Base-by-base conservation (phyloP, 2,329 filamentous ascomycete genomes). In the Hypoxylon sp. region DNA sequence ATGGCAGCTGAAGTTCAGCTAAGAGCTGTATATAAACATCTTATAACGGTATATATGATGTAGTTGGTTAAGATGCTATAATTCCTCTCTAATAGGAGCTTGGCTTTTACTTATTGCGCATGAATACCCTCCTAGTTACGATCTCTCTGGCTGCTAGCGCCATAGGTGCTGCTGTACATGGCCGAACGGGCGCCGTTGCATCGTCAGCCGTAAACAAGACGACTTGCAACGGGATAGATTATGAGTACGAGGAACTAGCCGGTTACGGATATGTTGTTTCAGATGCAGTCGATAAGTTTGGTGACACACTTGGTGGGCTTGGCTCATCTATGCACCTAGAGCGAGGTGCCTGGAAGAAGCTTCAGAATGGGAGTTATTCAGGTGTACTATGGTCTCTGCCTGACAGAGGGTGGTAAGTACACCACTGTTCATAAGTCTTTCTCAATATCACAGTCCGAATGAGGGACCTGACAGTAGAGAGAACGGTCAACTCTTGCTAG, bases 231-330 rank as follows among this genome's bases (percentile, higher is more conserved):
- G 86, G 86, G 52, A 83, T 87, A 66, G 81, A 78, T 0, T 92
- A 90, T 72, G 82, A 85, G n/a, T 93, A 93, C 74, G 80, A 89
- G 55, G 82, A 85, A 61, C 84, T 93, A 8, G 88, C 87, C 3
- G 90, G 90, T 8, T 92, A 88, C 73, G 90, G 90, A 4, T 84
- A 82, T 59, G 77, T 92, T 2, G 78, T 85, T 0, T 82, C 82
- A 30, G 82, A 88, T 71, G 83, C 84, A 2, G 80, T 83, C 30
- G 91, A 93, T 78, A 88, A 89, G 74, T 89, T 85, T 70, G 89
- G 89, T 29, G 90, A 93, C 74, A 92, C 89, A 0, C 80, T 92
- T 29, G 89, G 88, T 37, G 88, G 89, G 1, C 81, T 91, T 54
- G 91, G 91, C 7, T 90, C 86, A 61, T 83, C 88, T 11, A 86